Conservation (phyloP, 2,329 filamentous ascomycete genomes). For the Aspergillus puulaauensis region DNA sequence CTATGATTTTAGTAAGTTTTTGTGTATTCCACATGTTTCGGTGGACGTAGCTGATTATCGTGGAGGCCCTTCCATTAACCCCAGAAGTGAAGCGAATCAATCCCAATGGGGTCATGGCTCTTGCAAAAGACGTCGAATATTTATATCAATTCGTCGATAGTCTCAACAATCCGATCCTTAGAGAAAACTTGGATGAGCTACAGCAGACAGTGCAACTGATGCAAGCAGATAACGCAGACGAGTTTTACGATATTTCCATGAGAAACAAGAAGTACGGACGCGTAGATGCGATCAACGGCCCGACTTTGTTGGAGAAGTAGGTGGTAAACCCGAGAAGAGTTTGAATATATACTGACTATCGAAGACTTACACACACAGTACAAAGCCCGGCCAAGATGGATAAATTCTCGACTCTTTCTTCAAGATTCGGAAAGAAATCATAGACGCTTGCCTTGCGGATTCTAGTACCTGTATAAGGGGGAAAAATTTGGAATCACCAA, state of each 20-base stretch:
- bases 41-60: constrained; percentile 17
- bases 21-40: background rate
- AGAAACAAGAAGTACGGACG: constrained; percentile 91
- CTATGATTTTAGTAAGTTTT: constrained; percentile 70
- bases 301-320: constrained; percentile 87
- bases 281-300: constrained; percentile 88
- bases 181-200: constrained; percentile 87
- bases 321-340: constrained; percentile 18
- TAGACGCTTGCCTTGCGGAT: background rate
- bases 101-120: constrained; percentile 74
- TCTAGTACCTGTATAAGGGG: constrained; percentile 8
- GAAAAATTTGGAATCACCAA: background rate
- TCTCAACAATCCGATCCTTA: constrained; percentile 82
- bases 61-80: constrained; percentile 72
- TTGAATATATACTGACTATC: constrained; percentile 18
- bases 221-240: constrained; percentile 84
- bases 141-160: constrained; percentile 82
- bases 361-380: constrained; percentile 64
- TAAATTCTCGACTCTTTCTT: constrained; percentile 71
- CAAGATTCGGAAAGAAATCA: constrained; percentile 66
- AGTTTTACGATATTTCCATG: constrained; percentile 90
- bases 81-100: constrained; percentile 82
- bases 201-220: constrained; percentile 90
- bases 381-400: constrained; percentile 60
- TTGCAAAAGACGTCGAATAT: constrained; percentile 80